Evolutionary conservation across 2,329 filamentous ascomycete genomes (phyloP), one percentile per base, ranked within the genome.

Genomic region (Colletotrichum lini): DNA sequence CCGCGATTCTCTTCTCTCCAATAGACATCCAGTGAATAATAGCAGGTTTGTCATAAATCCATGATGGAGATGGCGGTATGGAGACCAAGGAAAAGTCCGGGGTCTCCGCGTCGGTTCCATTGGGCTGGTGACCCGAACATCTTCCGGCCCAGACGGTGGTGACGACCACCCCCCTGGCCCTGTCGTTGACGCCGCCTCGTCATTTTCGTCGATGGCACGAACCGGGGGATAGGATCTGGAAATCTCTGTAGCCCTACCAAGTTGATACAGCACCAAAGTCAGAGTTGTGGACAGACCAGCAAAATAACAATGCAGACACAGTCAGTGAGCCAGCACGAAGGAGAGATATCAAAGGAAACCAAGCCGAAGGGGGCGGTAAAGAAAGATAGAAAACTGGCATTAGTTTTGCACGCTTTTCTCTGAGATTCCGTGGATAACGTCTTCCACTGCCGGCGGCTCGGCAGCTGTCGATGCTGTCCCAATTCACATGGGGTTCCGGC

Each of bases 51-150:
- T 54, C 35, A 42, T 40, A 10, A 38, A 9, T 35, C 30, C 30
- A 9, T 26, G 52, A n/a, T 52, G 44, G 26, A 44, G 16, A 45
- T 50, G 23, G 26, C 49, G 8, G n/a, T 35, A 45, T 45, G 65
- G 52, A 57, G 65, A 10, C 16, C 13, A 35, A 35, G n/a, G 30
- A 21, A 45, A 16, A 38, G 13, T 62, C 64, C 35, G 68, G 68
- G 68, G 68, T 68, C 65, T 44, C 68, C 65, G 65, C 65, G 42
- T 42, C 38, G 1, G 13, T 68, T 58, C 68, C 52, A 52, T 62
- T 44, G 23, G 50, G 35, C 45, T 58, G 52, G 38, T 23, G 57
- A 63, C 38, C 68, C 68, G 68, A 62, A 58, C 18, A 67, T n/a
- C 5, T 5, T 26, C 38, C 21, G 13, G 18, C 18, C 44, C 30